phyloP scores from a whole-genome alignment of 257 asterid genomes.

The Lantana camara region DNA sequence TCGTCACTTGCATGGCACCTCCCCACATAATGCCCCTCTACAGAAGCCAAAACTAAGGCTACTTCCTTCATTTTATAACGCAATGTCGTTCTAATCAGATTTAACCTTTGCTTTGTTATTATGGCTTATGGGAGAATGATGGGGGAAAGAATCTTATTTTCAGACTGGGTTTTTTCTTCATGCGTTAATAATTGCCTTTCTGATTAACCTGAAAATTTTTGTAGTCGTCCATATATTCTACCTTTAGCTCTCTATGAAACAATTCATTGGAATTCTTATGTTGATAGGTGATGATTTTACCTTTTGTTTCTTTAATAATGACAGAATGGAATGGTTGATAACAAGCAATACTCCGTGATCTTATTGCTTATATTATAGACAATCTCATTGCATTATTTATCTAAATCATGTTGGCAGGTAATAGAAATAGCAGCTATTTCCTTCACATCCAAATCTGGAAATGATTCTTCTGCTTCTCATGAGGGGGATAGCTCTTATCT shows the following conservation, averaged over 20 bases:
- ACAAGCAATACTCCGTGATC: too few relatives aligned
- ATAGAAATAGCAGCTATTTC: conserved; percentile 59
- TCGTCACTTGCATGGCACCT: background rate
- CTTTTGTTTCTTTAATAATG: conserved; percentile 12
- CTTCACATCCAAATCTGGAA: conserved; percentile 54
- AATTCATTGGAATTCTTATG: background rate
- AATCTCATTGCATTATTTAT: conserved; percentile 20
- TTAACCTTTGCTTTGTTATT: conserved; percentile 4
- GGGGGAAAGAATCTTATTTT: background rate
- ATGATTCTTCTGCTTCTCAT: conserved; percentile 37
- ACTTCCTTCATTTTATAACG: conserved; percentile 12
- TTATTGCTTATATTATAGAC: background rate
- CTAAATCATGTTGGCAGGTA: conserved; percentile 55
- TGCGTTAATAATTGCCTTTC: conserved; percentile 2
- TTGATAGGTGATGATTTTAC: background rate
- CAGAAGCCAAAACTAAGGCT: conserved; percentile 13
- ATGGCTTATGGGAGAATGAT: conserved; percentile 9
- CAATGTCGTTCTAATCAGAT: conserved; percentile 4
- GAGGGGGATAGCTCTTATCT: conserved; percentile 38
- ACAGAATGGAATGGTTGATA: conserved; percentile 4
- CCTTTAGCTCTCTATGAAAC: conserved; percentile 9
- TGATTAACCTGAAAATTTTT: background rate
- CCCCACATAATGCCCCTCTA: conserved; percentile 4
- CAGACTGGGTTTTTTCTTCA: conserved; percentile 12
- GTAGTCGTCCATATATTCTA: conserved; percentile 10